Evolutionary conservation across 2,329 filamentous ascomycete genomes (phyloP).

Genomic region (Magnaporthiopsis poae): DNA sequence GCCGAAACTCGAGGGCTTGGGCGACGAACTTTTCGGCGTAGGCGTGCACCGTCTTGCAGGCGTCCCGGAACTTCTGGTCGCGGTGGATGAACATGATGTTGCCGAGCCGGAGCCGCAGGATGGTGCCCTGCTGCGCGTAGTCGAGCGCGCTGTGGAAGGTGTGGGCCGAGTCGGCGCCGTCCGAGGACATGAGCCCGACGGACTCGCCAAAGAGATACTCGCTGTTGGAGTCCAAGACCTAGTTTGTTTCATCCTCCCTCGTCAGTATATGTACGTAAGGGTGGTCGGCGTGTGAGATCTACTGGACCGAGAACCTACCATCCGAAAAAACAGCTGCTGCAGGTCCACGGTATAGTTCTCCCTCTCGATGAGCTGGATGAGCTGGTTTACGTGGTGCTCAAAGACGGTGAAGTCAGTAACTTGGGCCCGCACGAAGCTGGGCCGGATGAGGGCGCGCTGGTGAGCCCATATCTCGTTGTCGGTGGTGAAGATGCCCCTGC

Average conservation of each 20-base stretch:
- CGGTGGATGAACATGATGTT: slow-evolving; percentile 11
- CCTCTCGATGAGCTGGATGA: slow-evolving; percentile 48
- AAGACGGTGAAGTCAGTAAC: slow-evolving; percentile 60
- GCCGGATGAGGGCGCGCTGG: slow-evolving; percentile 40
- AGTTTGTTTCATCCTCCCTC: no score
- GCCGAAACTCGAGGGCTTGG: not conserved
- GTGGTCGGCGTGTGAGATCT: no score
- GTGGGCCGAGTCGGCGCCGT: slow-evolving; percentile 25
- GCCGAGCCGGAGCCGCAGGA: slow-evolving; percentile 26
- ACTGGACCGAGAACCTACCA: slow-evolving; percentile 30
- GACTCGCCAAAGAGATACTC: slow-evolving; percentile 3
- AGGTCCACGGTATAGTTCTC: slow-evolving; percentile 43
- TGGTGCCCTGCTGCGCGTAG: slow-evolving; percentile 30
- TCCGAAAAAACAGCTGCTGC: slow-evolving; percentile 52
- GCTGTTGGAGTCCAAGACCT: slow-evolving; percentile 14
- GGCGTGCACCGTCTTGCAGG: slow-evolving; percentile 1
- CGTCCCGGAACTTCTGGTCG: not conserved
- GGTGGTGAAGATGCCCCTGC: slow-evolving; percentile 42
- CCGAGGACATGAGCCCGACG: slow-evolving; percentile 12
- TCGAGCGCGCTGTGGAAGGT: slow-evolving; percentile 45
- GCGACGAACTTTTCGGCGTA: slow-evolving; percentile 1
- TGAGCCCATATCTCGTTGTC: slow-evolving; percentile 46
- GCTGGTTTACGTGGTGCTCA: slow-evolving; percentile 56
- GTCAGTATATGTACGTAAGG: not conserved
- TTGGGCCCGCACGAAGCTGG: slow-evolving; percentile 45